phyloP scores from a whole-genome alignment of 768 basidiomycete genomes.

The Leccinum longicurvipes region DNA sequence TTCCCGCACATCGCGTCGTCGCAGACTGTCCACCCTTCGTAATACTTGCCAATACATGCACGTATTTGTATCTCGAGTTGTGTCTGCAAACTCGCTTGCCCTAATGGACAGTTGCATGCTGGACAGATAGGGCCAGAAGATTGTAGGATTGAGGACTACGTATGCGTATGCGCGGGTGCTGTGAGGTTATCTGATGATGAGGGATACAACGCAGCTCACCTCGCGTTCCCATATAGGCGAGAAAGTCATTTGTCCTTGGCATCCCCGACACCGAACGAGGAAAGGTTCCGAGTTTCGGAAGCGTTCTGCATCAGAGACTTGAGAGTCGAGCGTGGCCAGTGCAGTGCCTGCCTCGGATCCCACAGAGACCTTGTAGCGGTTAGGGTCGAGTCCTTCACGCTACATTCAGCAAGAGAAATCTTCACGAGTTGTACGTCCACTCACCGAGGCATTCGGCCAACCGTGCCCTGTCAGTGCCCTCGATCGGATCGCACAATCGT shows the following conservation, averaged over 20 bases:
- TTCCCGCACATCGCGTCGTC: slow-evolving; percentile 80
- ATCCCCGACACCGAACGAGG: slow-evolving; percentile 71
- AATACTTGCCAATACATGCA: slow-evolving; percentile 71
- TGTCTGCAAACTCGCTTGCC: slow-evolving; percentile 61
- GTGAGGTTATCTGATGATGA: not conserved
- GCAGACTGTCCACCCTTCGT: slow-evolving; percentile 87
- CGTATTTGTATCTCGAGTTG: slow-evolving; percentile 91
- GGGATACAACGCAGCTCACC: slow-evolving; percentile 35
- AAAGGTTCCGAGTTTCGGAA: slow-evolving; percentile 77
- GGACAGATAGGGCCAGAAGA: slow-evolving; percentile 68
- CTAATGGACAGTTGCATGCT: slow-evolving; percentile 54
- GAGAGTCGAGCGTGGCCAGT: slow-evolving; percentile 83
- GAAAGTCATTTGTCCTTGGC: slow-evolving; percentile 58
- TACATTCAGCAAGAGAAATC: not conserved
- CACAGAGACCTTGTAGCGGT: slow-evolving; percentile 44
- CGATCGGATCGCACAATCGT: slow-evolving; percentile 92
- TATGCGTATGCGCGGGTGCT: not conserved
- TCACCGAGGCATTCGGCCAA: slow-evolving; percentile 93
- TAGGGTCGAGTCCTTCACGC: slow-evolving; percentile 55
- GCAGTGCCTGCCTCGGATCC: slow-evolving; percentile 52
- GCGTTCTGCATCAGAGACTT: slow-evolving; percentile 82
- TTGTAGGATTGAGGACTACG: slow-evolving; percentile 64
- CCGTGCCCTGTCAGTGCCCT: slow-evolving; percentile 88
- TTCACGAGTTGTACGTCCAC: slow-evolving; percentile 13
- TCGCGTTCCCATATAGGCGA: slow-evolving; percentile 56